phyloP scores from a whole-genome alignment of 805 yeast species.

The Ogataea salicorniae region DNA sequence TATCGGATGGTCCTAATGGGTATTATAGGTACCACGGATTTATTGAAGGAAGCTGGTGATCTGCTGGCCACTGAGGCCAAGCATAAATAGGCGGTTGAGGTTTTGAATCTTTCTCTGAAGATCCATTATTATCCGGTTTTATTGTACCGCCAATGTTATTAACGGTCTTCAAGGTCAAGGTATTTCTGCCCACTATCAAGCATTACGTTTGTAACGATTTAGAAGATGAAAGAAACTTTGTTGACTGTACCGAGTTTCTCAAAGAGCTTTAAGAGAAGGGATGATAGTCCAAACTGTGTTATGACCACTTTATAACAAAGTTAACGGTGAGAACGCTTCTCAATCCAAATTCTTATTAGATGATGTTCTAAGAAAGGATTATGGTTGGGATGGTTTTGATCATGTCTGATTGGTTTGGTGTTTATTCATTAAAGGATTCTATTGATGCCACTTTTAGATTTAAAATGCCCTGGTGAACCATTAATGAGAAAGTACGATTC shows the following conservation, averaged over 20 bases:
- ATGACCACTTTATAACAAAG: constrained; percentile 61
- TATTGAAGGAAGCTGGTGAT: constrained; percentile 35
- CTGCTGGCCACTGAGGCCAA: constrained; percentile 43
- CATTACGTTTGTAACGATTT: constrained; percentile 62
- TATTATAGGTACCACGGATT: constrained; percentile 39
- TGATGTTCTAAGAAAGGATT: constrained; percentile 49
- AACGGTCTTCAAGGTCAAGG: constrained; percentile 51
- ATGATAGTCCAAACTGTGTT: constrained; percentile 47
- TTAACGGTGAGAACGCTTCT: constrained; percentile 59
- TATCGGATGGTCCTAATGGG: constrained; percentile 48
- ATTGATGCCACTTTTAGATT: constrained; percentile 52
- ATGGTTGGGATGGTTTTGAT: constrained; percentile 52
- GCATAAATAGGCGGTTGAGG: constrained; percentile 37
- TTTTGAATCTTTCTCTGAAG: constrained; percentile 18
- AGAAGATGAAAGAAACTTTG: constrained; percentile 49
- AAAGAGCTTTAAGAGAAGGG: constrained; percentile 59
- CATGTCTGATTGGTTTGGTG: constrained; percentile 68
- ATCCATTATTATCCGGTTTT: constrained; percentile 34
- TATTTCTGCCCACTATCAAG: constrained; percentile 56
- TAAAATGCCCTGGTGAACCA: constrained; percentile 67
- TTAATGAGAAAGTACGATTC: constrained; percentile 38
- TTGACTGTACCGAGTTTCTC: constrained; percentile 48
- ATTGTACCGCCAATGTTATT: constrained; percentile 43
- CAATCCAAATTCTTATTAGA: constrained; percentile 41
- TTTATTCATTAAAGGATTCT: constrained; percentile 42